phyloP scores from a whole-genome alignment of 2,329 filamentous ascomycete species.

The Diaporthe sp. region DNA sequence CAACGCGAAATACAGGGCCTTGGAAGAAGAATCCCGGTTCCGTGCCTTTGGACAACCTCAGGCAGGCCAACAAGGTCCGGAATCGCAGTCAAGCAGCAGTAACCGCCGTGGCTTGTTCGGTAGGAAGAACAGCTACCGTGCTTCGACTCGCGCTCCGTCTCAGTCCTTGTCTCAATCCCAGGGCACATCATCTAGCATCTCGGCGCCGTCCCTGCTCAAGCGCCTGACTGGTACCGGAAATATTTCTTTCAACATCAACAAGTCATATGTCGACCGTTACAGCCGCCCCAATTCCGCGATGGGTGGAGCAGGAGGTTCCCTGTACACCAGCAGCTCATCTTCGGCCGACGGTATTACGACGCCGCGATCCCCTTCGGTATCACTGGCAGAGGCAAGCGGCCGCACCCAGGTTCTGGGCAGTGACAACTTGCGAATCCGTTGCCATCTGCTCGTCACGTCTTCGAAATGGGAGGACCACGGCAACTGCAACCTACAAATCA shows the following conservation, averaged over 20 bases:
- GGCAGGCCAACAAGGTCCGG: slow-evolving; percentile 62
- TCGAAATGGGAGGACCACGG: slow-evolving; percentile 95
- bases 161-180: slow-evolving; percentile 78
- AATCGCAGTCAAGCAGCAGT: slow-evolving; percentile 58
- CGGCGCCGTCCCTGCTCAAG: slow-evolving; percentile 82
- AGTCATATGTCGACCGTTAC: slow-evolving; percentile 77
- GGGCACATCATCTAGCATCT: slow-evolving; percentile 75
- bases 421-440: slow-evolving; percentile 85
- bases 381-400: slow-evolving; percentile 63
- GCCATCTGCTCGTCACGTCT: slow-evolving; percentile 83
- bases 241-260: slow-evolving; percentile 83
- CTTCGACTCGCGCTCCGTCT: slow-evolving; percentile 71
- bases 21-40: slow-evolving; percentile 77
- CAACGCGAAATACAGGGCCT: slow-evolving; percentile 86
- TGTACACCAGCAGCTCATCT: slow-evolving; percentile 72
- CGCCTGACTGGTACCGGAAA: slow-evolving; percentile 80
- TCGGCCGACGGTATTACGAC: slow-evolving; percentile 62
- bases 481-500: slow-evolving; percentile 85
- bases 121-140: slow-evolving; percentile 74
- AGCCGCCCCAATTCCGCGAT: slow-evolving; percentile 64
- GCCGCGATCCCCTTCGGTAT: slow-evolving; percentile 71
- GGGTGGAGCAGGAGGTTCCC: slow-evolving; percentile 66
- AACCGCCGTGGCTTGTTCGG: slow-evolving; percentile 71
- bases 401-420: slow-evolving; percentile 73
- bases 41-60: slow-evolving; percentile 77